Evolutionary conservation across 768 basidiomycete species (phyloP), one percentile per base, ranked within the genome.

Genomic region (Lepiota brunneoincarnata): DNA sequence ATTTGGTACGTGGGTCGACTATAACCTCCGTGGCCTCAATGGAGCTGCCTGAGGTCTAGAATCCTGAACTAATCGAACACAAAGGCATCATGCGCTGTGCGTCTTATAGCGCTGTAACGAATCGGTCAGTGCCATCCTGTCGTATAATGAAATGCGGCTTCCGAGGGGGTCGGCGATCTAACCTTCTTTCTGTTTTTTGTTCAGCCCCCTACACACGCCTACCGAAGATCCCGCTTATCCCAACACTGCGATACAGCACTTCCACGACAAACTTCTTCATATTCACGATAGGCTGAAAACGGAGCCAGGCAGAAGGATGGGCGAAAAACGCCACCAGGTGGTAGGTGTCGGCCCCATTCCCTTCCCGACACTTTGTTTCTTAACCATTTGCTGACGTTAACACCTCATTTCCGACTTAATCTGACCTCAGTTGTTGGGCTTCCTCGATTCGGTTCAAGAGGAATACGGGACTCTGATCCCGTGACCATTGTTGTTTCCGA

Each of bases 281-380:
- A 89, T 96, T 54, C 76, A 72, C 37, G 82, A 82, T 42, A 74
- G 81, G 57, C 81, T 95, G 57, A 95, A 94, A 73, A 96, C 93
- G 0, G 78, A 73, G 7, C 76, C 77, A 2, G 93, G 90, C 3
- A 85, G 78, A 63, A 63, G 65, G 52, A 69, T 92, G 66, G 92
- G 90, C 20, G 75, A 78, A 55, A 83, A 78, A 59, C 74, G 93
- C 59, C 93, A 95, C 64, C 70, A 81, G 60, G 72, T 87, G 47
- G 92, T 93, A 59, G 56, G 67, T 60, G 26, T 23, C 37, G 20
- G 35, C 14, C 47, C 47, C 51, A 38, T 17, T 36, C 35, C 23
- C 35, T 7, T 18, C 17, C 23, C 24, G 24, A 36, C 21, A 11
- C 12, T 31, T n/a, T 43, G 23, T 49, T 28, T 53, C 18, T 50